Base-by-base conservation (phyloP, 345 rosid species). In the Citrus inodora region DNA sequence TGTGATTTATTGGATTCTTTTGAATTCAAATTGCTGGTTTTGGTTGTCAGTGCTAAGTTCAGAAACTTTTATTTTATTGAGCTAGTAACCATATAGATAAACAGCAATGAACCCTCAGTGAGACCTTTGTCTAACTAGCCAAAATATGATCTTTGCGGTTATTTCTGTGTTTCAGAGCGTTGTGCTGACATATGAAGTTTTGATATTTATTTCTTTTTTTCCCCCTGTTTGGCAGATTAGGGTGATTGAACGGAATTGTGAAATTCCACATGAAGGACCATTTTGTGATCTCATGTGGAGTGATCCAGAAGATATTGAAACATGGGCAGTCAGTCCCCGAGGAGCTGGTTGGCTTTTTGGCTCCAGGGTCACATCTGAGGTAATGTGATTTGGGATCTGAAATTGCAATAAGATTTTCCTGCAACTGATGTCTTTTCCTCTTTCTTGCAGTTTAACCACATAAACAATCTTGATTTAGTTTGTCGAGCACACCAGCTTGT, bases 311-410 rank as follows among this genome's bases (percentile, higher is more conserved):
- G 98, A 96, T 81, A 96, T 96, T 81, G 99, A 96, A 86, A 90
- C 98, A 80, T 96, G 99, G 99, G 99, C 98, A 78, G 98, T 94
- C 61, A 96, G 99, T 87, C 99, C 99, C 40, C 89, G 98, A 71
- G 99, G 99, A 82, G 99, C 99, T 79, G 99, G 99, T 75, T 96
- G 99, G 99, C 98, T 96, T 75, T 96, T 96, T 80, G 99, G 99
- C 59, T 92, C 99, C 80, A 92, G 97, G 88, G 99, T 96, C 71
- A 96, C 99, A 65, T 69, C 98, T 66, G 99, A 96, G 98, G 99
- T 94, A 90, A 78, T 55, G 9, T 5, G n/a, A 5, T 71, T 28
- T 75, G 70, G 73, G 59, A 67, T 73, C 30, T 67, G 38, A 63
- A n/a, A 21, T 55, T 66, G 2, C 38, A 21, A 51, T 53, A 19